phyloP scores from a whole-genome alignment of 164 flowering plant species.

The Platanus orientalis region DNA sequence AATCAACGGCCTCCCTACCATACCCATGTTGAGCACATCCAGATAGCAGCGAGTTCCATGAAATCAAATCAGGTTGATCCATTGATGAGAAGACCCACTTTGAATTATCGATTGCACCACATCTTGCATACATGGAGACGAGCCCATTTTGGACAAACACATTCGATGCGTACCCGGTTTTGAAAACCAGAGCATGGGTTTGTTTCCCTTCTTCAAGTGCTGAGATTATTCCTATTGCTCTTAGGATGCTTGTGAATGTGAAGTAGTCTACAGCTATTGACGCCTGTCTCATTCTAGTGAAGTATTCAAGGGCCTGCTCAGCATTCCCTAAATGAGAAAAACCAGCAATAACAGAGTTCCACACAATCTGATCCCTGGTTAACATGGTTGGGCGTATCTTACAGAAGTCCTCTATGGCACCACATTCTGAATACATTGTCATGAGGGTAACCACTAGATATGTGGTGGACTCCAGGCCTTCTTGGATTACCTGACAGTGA shows the following conservation, averaged over 20 bases:
- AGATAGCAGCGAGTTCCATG: conserved; percentile 54
- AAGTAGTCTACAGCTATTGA: conserved; percentile 30
- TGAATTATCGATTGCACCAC: conserved; percentile 45
- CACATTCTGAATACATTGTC: conserved; percentile 43
- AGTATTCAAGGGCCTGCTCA: conserved; percentile 33
- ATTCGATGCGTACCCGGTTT: conserved; percentile 33
- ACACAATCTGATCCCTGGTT: conserved; percentile 40
- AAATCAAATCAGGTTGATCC: conserved; percentile 37
- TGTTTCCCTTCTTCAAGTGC: conserved; percentile 52
- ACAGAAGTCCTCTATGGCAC: conserved; percentile 31
- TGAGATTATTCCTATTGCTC: conserved; percentile 36
- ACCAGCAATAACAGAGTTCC: conserved; percentile 55
- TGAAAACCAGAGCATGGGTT: conserved; percentile 40
- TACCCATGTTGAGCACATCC: conserved; percentile 51
- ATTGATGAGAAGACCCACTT: conserved; percentile 34
- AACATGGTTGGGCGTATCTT: conserved; percentile 26
- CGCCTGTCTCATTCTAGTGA: conserved; percentile 36
- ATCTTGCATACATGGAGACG: conserved; percentile 55
- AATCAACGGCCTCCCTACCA: conserved; percentile 39
- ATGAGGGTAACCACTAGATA: conserved; percentile 40
- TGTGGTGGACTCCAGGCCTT: conserved; percentile 34
- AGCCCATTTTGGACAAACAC: conserved; percentile 44
- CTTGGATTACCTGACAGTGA: conserved; percentile 35
- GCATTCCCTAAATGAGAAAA: conserved; percentile 35
- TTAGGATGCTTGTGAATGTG: conserved; percentile 35